Evolutionary conservation across 805 yeast species (phyloP).

Genomic region (Cyberlindnera xylosilytica): DNA sequence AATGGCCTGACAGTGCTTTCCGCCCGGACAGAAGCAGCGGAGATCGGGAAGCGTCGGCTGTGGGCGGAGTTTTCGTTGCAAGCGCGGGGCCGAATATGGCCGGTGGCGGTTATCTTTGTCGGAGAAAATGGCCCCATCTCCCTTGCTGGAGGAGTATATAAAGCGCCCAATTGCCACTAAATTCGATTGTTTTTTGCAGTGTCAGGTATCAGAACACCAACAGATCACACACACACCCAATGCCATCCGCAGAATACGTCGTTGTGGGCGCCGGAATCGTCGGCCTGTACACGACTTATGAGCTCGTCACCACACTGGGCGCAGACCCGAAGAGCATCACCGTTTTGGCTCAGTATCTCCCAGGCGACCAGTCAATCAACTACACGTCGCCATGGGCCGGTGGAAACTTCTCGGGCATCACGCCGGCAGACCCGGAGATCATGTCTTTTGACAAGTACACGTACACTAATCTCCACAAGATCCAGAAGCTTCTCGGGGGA

Average conservation of each 20-base stretch:
- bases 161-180: too few species aligned
- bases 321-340: slow-evolving; percentile 42
- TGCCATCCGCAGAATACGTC: slow-evolving; percentile 16
- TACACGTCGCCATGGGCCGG: slow-evolving; percentile 86
- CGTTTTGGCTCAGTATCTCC: slow-evolving; percentile 62
- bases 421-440: slow-evolving; percentile 53
- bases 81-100: too few species aligned
- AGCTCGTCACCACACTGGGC: slow-evolving; percentile 41
- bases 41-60: too few species aligned
- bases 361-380: slow-evolving; percentile 73
- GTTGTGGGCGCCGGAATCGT: slow-evolving; percentile 59
- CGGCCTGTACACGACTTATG: slow-evolving; percentile 61
- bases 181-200: too few species aligned
- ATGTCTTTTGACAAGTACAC: slow-evolving; percentile 55
- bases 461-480: slow-evolving; percentile 42
- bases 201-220: too few species aligned
- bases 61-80: too few species aligned
- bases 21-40: too few species aligned
- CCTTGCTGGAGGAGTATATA: too few species aligned
- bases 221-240: too few species aligned
- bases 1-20: too few species aligned
- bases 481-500: slow-evolving; percentile 46
- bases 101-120: too few species aligned
- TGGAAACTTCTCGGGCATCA: slow-evolving; percentile 57
- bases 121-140: too few species aligned